Evolutionary conservation across 108 stramenopile genomes (phyloP).

Genomic region (Heterococcus sp.): DNA sequence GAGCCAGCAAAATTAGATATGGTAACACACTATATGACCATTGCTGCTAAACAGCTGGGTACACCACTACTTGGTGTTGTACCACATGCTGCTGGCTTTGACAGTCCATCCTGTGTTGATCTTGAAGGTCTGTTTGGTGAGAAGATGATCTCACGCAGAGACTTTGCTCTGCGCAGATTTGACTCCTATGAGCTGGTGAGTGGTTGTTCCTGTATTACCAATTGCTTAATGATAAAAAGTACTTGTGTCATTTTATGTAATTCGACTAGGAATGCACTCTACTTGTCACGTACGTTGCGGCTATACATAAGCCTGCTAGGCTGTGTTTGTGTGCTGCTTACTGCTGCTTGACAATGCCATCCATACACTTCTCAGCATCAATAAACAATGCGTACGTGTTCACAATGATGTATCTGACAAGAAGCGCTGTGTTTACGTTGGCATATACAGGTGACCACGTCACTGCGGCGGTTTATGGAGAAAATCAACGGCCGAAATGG

Average conservation of each 20-base stretch:
- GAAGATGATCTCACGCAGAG: neutral
- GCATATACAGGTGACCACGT: slow-evolving; percentile 80
- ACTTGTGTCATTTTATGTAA: too few relatives aligned
- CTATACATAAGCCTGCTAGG: too few relatives aligned
- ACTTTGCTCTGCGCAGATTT: neutral
- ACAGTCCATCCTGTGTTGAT: neutral
- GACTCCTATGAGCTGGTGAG: neutral
- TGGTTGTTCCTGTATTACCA: too few relatives aligned
- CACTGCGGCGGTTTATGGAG: slow-evolving; percentile 75
- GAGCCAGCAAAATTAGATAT: neutral
- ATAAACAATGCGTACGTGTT: neutral
- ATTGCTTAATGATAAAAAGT: too few relatives aligned
- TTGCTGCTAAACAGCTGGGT: neutral
- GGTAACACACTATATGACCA: neutral
- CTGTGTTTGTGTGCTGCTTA: too few relatives aligned
- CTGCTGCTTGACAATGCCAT: too few relatives aligned
- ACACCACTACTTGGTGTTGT: neutral
- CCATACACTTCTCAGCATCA: too few relatives aligned
- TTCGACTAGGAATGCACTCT: too few relatives aligned
- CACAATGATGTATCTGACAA: too few relatives aligned
- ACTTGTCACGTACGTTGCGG: too few relatives aligned
- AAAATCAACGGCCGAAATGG: slow-evolving; percentile 68
- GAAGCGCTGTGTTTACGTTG: too few relatives aligned
- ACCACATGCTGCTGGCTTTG: neutral
- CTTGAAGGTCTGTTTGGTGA: neutral